These are phyloP conservation scores for Sphenostylis stenocarpa DNA, from an alignment of 306 rosid genomes.

Conservation along the genomic window DNA sequence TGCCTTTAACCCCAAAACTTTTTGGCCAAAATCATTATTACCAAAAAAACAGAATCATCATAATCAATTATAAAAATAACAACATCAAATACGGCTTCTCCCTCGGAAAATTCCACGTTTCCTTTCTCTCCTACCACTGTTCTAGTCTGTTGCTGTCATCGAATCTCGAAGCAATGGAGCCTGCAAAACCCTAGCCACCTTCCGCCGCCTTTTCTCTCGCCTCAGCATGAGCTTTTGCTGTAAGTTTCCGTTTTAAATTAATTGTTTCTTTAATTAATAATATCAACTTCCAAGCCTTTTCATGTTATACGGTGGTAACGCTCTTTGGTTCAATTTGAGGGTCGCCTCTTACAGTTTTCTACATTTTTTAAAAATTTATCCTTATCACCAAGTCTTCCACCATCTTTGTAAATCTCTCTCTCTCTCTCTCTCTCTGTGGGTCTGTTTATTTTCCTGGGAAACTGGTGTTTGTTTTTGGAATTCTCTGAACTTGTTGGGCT, in stretches of 20 bases:
- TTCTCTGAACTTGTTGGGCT: constrained; percentile 15
- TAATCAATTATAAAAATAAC: background rate
- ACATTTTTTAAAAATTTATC: background rate
- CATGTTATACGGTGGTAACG: background rate
- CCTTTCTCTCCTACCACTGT: constrained; percentile 1
- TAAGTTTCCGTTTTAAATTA: constrained; percentile 35
- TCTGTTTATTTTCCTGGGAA: constrained; percentile 16
- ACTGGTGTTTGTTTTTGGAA: background rate
- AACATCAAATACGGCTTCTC: background rate
- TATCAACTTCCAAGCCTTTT: constrained; percentile 10
- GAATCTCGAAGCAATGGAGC: constrained; percentile 43
- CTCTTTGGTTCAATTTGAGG: constrained; percentile 24
- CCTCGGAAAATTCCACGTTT: constrained; percentile 4
- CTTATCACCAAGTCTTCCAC: constrained; percentile 11
- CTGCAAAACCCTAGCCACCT: constrained; percentile 60
- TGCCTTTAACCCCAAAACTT: constrained; percentile 35
- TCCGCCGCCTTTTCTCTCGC: constrained; percentile 51
- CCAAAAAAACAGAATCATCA: background rate
- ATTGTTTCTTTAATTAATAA: constrained; percentile 12
- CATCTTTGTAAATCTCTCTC: background rate
- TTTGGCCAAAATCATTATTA: constrained; percentile 19
- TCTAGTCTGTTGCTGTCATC: constrained; percentile 34
- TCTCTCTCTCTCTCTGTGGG: no score
- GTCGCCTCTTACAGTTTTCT: background rate
- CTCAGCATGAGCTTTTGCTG: constrained; percentile 32